Evolutionary conservation across 2,329 filamentous ascomycete genomes (phyloP).

Genomic region (Allantophomopsis lycopodina): DNA sequence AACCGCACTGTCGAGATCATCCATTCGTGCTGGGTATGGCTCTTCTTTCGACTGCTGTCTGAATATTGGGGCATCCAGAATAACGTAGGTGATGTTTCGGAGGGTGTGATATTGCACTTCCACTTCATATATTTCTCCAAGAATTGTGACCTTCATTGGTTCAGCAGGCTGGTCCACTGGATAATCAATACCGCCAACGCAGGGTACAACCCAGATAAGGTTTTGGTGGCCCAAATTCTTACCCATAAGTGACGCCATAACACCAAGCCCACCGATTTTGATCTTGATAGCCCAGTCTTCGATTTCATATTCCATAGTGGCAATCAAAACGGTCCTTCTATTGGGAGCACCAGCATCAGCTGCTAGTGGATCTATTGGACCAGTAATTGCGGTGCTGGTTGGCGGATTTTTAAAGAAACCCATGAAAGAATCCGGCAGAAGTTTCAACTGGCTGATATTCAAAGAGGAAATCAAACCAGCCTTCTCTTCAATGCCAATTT

Average conservation of each 20-base stretch:
- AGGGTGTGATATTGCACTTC: slow-evolving; percentile 47
- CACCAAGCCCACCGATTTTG: slow-evolving; percentile 55
- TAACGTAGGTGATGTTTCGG: slow-evolving; percentile 52
- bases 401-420: too few relatives aligned
- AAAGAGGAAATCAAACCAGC: too few relatives aligned
- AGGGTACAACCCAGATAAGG: slow-evolving; percentile 47
- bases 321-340: slow-evolving; percentile 43
- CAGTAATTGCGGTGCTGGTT: background rate
- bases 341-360: slow-evolving; percentile 1
- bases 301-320: slow-evolving; percentile 59
- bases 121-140: slow-evolving; percentile 44
- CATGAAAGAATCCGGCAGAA: too few relatives aligned
- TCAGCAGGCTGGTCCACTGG: slow-evolving; percentile 41
- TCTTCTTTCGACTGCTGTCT: slow-evolving; percentile 46
- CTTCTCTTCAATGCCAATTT: slow-evolving; percentile 33
- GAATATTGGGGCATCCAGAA: slow-evolving; percentile 44
- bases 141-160: slow-evolving; percentile 45
- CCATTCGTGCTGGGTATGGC: slow-evolving; percentile 53
- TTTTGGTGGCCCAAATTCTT: slow-evolving; percentile 50
- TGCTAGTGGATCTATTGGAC: background rate
- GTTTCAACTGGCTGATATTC: too few relatives aligned
- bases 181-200: slow-evolving; percentile 49
- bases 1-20: slow-evolving; percentile 51
- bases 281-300: slow-evolving; percentile 57
- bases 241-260: slow-evolving; percentile 54